Base-by-base conservation (phyloP, 2,329 filamentous ascomycete species). In the Xylaria polymorpha region DNA sequence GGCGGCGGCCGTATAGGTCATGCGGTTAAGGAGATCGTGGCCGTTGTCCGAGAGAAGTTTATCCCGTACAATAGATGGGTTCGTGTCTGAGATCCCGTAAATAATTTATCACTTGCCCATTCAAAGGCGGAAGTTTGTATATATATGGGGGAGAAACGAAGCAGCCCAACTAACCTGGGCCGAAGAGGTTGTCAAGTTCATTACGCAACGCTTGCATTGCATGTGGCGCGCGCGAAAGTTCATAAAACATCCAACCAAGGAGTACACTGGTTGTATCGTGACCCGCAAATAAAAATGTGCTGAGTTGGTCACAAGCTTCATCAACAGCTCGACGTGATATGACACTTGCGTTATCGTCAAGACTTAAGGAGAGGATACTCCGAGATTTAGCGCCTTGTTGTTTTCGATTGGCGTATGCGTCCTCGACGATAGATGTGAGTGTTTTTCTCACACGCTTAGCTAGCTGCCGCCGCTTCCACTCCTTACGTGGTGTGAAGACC, bases 231-330 rank as follows among this genome's bases (percentile, higher is more conserved):
- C 4, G 22, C 8, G 48, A 32, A 18, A 29, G 12, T 35, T 39
- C 20, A 9, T 43, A 56, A 8, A 71, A 50, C 10, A 66, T 25
- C 32, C 37, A 4, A 4, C 46, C 50, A n/a, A 56, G 56, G 22
- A 15, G 3, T 25, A 25, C 12, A 25, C 64, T 72, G 5, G 67
- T 71, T 4, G 60, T 70, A 32, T 70, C 69, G 25, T 72, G 63
- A 4, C 68, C 69, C 1, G 71, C 71, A 20, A 71, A 69, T 4
- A 72, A 48, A 66, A 71, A n/a, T 41, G 65, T 69, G 4, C 57
- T 66, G 6, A 71, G 29, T 43, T 72, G 68, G 37, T 72, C 69
- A 18, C 66, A 71, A 15, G 66, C 63, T 22, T 69, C 66, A 22
- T 68, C 61, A 15, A 71, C 12, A 20, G 50, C 37, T 35, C 39